Evolutionary conservation across 1,284 basidiomycete species (phyloP).

Genomic region (Puccinia triticina): DNA sequence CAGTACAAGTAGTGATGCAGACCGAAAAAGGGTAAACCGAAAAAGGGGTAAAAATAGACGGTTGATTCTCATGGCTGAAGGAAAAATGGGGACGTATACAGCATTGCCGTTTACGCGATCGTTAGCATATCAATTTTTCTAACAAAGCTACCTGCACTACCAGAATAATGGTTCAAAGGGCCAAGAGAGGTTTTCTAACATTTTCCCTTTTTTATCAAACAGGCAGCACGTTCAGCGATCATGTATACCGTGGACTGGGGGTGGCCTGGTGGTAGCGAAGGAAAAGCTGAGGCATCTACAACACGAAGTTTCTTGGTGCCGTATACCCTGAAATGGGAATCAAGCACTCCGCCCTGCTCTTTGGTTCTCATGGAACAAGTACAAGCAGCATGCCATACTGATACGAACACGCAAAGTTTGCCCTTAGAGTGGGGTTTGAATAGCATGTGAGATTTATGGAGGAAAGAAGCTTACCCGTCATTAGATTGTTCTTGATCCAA

Average conservation of each 20-base stretch:
- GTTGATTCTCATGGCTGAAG: too few species aligned
- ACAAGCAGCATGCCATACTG: constrained; percentile 62
- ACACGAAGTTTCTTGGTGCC: constrained; percentile 70
- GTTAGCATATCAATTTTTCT: too few species aligned
- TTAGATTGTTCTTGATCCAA: constrained; percentile 29
- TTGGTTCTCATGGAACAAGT: constrained; percentile 74
- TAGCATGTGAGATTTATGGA: neutral
- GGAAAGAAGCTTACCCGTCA: constrained; percentile 16
- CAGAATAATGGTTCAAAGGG: too few species aligned
- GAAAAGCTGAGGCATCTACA: constrained; percentile 58
- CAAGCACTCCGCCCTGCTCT: constrained; percentile 74
- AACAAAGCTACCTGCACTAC: too few species aligned
- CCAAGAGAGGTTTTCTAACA: neutral
- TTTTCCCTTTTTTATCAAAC: constrained; percentile 14
- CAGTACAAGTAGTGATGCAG: too few species aligned
- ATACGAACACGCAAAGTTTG: neutral
- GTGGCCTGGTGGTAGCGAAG: constrained; percentile 47
- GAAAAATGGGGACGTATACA: too few species aligned
- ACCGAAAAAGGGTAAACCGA: too few species aligned
- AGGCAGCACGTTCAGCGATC: constrained; percentile 49
- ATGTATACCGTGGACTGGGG: constrained; percentile 51
- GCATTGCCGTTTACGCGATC: too few species aligned
- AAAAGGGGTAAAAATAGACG: too few species aligned
- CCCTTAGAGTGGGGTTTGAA: neutral
- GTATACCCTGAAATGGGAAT: constrained; percentile 71